phyloP scores from a whole-genome alignment of 2,329 filamentous ascomycete species.

The Ophiostoma himal-ulmi region DNA sequence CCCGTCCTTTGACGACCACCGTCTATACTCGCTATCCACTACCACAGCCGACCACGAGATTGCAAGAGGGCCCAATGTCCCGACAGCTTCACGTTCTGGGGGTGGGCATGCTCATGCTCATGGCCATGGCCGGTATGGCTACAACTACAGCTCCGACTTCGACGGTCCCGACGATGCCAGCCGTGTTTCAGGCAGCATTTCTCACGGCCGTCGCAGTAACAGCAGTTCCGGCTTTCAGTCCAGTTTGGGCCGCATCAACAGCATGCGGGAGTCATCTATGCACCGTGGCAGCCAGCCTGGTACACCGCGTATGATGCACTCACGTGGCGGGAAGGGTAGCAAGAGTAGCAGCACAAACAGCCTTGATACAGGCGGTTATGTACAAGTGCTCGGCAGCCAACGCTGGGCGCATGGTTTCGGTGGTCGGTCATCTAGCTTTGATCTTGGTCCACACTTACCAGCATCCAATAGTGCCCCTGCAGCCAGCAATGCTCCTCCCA shows the following conservation, averaged over 20 bases:
- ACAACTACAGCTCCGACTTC: constrained; percentile 54
- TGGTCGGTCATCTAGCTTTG: constrained; percentile 66
- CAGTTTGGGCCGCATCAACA: constrained; percentile 56
- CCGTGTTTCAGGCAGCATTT: constrained; percentile 46
- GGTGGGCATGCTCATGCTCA: constrained; percentile 18
- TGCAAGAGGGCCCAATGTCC: constrained; percentile 18
- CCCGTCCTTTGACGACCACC: constrained; percentile 35
- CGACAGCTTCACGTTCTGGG: constrained; percentile 15
- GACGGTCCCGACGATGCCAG: constrained; percentile 37
- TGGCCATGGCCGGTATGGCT: constrained; percentile 37
- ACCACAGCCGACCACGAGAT: constrained; percentile 28
- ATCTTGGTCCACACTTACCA: constrained; percentile 50
- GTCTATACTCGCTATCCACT: constrained; percentile 30
- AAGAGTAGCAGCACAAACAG: constrained; percentile 63
- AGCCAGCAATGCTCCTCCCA: constrained; percentile 16
- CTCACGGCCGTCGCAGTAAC: constrained; percentile 66
- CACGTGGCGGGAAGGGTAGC: constrained; percentile 58
- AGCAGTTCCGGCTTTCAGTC: constrained; percentile 69
- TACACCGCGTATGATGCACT: constrained; percentile 44
- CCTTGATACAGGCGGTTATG: constrained; percentile 60
- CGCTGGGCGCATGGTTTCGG: constrained; percentile 50
- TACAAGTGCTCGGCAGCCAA: constrained; percentile 52
- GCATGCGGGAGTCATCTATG: constrained; percentile 45
- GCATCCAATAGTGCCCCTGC: constrained; percentile 1
- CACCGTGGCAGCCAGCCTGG: constrained; percentile 36